These are phyloP conservation scores for Neofusicoccum umdonicola DNA, from an alignment of 2,329 filamentous ascomycete genomes.

Conservation along the genomic window DNA sequence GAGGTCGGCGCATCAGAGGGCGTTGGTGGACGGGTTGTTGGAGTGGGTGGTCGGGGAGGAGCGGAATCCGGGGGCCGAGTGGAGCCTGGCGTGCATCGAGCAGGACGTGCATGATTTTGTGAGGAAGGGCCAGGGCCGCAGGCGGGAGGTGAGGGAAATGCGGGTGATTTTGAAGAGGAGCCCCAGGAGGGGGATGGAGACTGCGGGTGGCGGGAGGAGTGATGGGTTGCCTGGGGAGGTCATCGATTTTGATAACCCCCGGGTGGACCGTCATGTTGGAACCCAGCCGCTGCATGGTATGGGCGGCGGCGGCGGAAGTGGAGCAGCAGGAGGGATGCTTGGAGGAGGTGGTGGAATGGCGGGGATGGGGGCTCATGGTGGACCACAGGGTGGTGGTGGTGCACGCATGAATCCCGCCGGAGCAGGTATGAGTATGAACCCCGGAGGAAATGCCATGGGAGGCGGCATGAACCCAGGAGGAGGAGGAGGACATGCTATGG, in stretches of 20 bases:
- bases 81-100: conserved; percentile 9
- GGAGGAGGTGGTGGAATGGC: neutral
- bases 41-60: neutral
- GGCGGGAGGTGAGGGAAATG: conserved; percentile 4
- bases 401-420: neutral
- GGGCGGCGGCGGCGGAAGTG: neutral
- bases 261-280: neutral
- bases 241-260: neutral
- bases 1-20: neutral
- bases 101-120: neutral
- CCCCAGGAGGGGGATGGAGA: neutral
- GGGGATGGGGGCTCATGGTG: neutral
- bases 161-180: conserved; percentile 9
- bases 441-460: neutral
- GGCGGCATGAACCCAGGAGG: neutral
- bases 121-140: neutral
- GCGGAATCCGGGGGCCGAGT: neutral
- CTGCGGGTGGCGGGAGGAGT: neutral
- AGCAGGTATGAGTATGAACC: neutral
- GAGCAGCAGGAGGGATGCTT: neutral
- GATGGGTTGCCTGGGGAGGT: neutral
- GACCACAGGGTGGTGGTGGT: neutral
- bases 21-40: neutral
- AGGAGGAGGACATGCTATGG: too few species aligned
- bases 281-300: neutral